Conservation (phyloP, 2,329 filamentous ascomycete species). For the Fusarium sp. region DNA sequence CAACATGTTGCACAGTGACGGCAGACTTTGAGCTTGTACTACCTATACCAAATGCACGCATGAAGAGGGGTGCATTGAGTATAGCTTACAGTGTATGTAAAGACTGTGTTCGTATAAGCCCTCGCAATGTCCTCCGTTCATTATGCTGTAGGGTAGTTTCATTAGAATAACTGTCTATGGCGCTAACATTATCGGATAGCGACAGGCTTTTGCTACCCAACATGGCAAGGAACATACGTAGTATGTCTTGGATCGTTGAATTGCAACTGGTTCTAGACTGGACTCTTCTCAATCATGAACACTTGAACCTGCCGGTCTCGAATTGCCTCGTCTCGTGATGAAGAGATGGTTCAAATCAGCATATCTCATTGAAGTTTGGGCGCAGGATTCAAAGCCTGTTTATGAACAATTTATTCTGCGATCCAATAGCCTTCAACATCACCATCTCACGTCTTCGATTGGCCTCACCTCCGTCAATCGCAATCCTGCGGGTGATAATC, state of each 20-base stretch:
- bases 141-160: constrained; percentile 24
- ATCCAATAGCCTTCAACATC: constrained; percentile 43
- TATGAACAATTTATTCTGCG: constrained; percentile 39
- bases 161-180: neutral
- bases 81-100: constrained; percentile 7
- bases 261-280: neutral
- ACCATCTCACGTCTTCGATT: constrained; percentile 40
- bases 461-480: constrained; percentile 46
- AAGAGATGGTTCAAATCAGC: constrained; percentile 3
- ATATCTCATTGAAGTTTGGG: constrained; percentile 9
- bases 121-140: neutral
- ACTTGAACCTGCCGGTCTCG: constrained; percentile 1
- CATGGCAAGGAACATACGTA: constrained; percentile 1
- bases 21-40: constrained; percentile 3
- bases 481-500: constrained; percentile 42
- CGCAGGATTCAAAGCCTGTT: constrained; percentile 16
- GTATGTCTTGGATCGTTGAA: constrained; percentile 9
- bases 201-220: constrained; percentile 10
- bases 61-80: neutral
- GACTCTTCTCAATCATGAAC: neutral
- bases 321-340: constrained; percentile 14
- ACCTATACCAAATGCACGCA: neutral
- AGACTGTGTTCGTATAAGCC: constrained; percentile 7
- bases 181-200: constrained; percentile 2
- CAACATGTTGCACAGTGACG: constrained; percentile 17